Percentiles rank a stretch among this genome's conserved stretches.
These are phyloP conservation scores for Coemansia sp. DNA, from an alignment of 192 early-diverging fungal species.

Conservation along the genomic window DNA sequence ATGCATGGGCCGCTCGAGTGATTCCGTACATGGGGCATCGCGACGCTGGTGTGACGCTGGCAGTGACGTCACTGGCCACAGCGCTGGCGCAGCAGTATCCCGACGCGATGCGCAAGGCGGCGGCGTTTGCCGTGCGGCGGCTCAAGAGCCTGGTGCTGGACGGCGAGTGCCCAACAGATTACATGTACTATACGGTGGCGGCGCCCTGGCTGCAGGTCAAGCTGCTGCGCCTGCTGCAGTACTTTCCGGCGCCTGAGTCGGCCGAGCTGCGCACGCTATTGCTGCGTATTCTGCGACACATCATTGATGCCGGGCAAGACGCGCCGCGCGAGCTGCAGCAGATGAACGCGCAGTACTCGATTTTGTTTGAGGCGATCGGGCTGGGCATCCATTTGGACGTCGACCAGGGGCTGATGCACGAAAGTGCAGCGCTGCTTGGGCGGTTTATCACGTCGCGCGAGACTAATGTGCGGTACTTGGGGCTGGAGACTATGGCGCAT, in stretches of 20 bases:
- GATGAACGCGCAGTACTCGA: slow-evolving; percentile 96
- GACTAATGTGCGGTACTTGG: slow-evolving; percentile 96
- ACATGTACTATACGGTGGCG: slow-evolving; percentile 97
- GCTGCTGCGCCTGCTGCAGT: slow-evolving; percentile 89
- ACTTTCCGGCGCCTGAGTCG: slow-evolving; percentile 85
- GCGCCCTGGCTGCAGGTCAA: slow-evolving; percentile 98
- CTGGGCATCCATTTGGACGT: slow-evolving; percentile 91
- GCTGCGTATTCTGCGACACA: slow-evolving; percentile 75
- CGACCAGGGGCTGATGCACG: slow-evolving; percentile 80
- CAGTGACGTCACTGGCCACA: slow-evolving; percentile 81
- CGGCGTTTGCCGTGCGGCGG: slow-evolving; percentile 74
- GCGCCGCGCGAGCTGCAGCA: slow-evolving; percentile 95
- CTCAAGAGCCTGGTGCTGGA: slow-evolving; percentile 87
- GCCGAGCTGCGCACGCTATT: slow-evolving; percentile 60
- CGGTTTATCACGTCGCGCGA: slow-evolving; percentile 92
- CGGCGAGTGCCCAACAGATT: slow-evolving; percentile 76
- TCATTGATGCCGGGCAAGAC: slow-evolving; percentile 84
- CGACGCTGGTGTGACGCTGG: slow-evolving; percentile 85
- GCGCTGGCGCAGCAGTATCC: slow-evolving; percentile 90
- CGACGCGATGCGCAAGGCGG: slow-evolving; percentile 70
- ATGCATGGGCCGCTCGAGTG: slow-evolving; percentile 85
- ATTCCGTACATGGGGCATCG: slow-evolving; percentile 82
- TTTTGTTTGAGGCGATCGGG: slow-evolving; percentile 97
- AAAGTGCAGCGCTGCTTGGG: slow-evolving; percentile 81
- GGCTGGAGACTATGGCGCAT: slow-evolving; percentile 97